Evolutionary conservation across 768 basidiomycete species (phyloP).

Genomic region (Mycena haematopus): DNA sequence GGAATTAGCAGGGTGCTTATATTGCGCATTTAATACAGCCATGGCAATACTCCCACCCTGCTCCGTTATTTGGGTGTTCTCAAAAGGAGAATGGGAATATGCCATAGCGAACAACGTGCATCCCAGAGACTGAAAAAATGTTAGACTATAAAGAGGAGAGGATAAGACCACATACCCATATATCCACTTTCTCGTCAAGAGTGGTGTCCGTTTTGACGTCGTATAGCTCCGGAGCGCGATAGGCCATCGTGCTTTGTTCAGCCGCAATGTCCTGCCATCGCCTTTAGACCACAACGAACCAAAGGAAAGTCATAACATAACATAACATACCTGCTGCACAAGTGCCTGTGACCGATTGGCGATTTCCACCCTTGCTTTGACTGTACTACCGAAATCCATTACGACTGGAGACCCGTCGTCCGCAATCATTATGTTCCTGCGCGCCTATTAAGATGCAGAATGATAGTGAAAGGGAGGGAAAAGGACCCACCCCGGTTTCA

Average conservation of each 20-base stretch:
- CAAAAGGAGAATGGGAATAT: slow-evolving; percentile 96
- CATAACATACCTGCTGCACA: slow-evolving; percentile 73
- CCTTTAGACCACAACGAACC: slow-evolving; percentile 1
- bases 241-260: slow-evolving; percentile 98
- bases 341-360: slow-evolving; percentile 87
- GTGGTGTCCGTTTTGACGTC: slow-evolving; percentile 91
- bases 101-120: slow-evolving; percentile 95
- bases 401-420: slow-evolving; percentile 92
- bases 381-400: slow-evolving; percentile 97
- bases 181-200: slow-evolving; percentile 94
- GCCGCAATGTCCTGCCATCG: slow-evolving; percentile 85
- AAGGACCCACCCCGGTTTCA: slow-evolving; percentile 87
- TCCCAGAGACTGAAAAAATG: slow-evolving; percentile 79
- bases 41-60: slow-evolving; percentile 98
- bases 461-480: slow-evolving; percentile 1
- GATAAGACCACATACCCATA: slow-evolving; percentile 71
- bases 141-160: neutral
- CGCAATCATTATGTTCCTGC: slow-evolving; percentile 94
- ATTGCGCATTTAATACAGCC: slow-evolving; percentile 94
- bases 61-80: slow-evolving; percentile 88
- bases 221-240: slow-evolving; percentile 95
- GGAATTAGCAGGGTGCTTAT: slow-evolving; percentile 79
- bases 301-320: neutral
- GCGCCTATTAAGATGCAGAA: neutral
- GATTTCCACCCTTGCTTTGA: slow-evolving; percentile 84